phyloP scores from a whole-genome alignment of 2,329 filamentous ascomycete species.

The Ceratocystis harringtonii region DNA sequence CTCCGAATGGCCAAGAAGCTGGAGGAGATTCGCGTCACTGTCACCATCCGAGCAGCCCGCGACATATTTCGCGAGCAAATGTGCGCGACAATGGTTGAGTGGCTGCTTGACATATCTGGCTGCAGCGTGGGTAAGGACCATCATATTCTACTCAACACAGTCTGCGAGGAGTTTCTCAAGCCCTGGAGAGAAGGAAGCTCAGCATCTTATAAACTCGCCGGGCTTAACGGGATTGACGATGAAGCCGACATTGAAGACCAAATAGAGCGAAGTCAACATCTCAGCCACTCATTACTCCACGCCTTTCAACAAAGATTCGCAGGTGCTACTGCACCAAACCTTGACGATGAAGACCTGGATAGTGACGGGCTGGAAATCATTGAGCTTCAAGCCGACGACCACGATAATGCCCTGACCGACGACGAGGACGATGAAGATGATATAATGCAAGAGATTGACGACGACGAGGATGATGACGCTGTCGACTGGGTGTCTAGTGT shows the following conservation, averaged over 20 bases:
- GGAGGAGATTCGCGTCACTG: constrained; percentile 89
- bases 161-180: constrained; percentile 84
- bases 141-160: constrained; percentile 59
- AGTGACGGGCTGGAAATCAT: constrained; percentile 30
- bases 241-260: constrained; percentile 49
- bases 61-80: constrained; percentile 97
- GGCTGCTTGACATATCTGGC: constrained; percentile 83
- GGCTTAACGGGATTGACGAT: constrained; percentile 66
- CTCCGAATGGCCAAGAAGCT: constrained; percentile 70
- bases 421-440: constrained; percentile 10
- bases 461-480: constrained; percentile 52
- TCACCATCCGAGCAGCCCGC: constrained; percentile 81
- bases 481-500: constrained; percentile 21
- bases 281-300: constrained; percentile 27
- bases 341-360: constrained; percentile 32
- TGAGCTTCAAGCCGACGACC: constrained; percentile 24
- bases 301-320: constrained; percentile 22
- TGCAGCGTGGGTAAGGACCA: constrained; percentile 72
- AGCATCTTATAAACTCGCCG: constrained; percentile 64
- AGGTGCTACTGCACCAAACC: constrained; percentile 15
- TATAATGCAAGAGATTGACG: constrained; percentile 9
- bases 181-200: constrained; percentile 77
- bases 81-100: constrained; percentile 95
- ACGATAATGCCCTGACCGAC: neutral
- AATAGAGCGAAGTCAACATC: constrained; percentile 24